These are phyloP conservation scores for Coelastrella sp. DNA, from an alignment of 139 green algal species.

Conservation along the genomic window DNA sequence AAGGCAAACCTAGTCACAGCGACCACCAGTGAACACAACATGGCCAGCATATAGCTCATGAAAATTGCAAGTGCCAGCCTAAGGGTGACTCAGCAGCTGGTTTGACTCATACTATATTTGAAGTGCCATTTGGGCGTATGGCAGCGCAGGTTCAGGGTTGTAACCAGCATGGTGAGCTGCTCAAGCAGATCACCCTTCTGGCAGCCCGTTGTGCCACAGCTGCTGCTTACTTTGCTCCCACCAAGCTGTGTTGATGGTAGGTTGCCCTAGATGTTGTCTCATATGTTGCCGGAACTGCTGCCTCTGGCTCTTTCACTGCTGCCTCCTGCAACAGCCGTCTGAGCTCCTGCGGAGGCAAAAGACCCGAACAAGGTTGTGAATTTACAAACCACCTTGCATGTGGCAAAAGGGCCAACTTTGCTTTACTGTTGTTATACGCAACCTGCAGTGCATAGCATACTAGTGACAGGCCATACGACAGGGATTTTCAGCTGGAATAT, in stretches of 20 bases:
- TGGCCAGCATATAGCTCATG: neutral
- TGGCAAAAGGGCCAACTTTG: neutral
- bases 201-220: neutral
- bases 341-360: slow-evolving; percentile 36
- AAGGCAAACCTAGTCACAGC: no score
- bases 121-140: neutral
- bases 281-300: neutral
- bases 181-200: neutral
- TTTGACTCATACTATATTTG: neutral
- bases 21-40: neutral
- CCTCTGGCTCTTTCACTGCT: neutral
- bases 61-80: neutral
- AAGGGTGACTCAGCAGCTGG: neutral
- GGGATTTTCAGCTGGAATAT: no score
- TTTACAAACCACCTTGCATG: no score
- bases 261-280: slow-evolving; percentile 52
- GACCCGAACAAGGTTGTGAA: no score
- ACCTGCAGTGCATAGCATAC: no score
- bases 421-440: neutral
- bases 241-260: slow-evolving; percentile 40
- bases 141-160: neutral
- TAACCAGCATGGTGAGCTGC: neutral
- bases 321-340: slow-evolving; percentile 33
- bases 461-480: no score
- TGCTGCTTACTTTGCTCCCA: neutral